These are phyloP conservation scores for Prunus dulcis DNA, from an alignment of 306 rosid species.

Conservation along the genomic window DNA sequence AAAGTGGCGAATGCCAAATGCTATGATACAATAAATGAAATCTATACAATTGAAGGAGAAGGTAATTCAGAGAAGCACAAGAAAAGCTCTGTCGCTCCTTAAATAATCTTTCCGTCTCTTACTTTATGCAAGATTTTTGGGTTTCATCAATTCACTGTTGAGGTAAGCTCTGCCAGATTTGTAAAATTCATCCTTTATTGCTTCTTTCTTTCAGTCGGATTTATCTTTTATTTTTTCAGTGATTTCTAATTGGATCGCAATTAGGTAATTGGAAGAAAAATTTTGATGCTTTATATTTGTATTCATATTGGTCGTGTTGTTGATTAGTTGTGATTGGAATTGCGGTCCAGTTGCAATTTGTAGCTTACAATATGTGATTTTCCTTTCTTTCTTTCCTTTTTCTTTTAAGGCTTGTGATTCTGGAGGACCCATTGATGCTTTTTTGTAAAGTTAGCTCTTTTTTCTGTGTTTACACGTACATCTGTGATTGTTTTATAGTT, in stretches of 20 bases:
- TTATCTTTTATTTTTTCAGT: not conserved
- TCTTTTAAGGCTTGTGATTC: not conserved
- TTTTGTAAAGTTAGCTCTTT: not conserved
- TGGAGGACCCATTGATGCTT: not conserved
- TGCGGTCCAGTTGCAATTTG: not conserved
- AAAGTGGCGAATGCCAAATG: not conserved
- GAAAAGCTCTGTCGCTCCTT: not conserved
- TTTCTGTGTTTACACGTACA: not conserved
- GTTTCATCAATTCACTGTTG: not conserved
- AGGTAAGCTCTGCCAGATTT: not conserved
- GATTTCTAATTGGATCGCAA: not conserved
- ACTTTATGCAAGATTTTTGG: not conserved
- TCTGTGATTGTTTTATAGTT: not conserved
- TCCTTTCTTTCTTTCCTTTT: not conserved
- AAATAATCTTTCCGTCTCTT: not conserved
- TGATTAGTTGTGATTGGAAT: not conserved
- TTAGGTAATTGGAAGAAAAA: not conserved
- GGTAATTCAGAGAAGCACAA: not conserved
- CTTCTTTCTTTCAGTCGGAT: not conserved
- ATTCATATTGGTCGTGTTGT: not conserved
- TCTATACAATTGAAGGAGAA: not conserved
- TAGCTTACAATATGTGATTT: no score
- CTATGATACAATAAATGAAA: not conserved
- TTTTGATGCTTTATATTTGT: no score
- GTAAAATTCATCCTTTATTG: not conserved